Evolutionary conservation across 2,329 filamentous ascomycete genomes (phyloP).

Genomic region (Pseudovirgaria hyperparasitica): DNA sequence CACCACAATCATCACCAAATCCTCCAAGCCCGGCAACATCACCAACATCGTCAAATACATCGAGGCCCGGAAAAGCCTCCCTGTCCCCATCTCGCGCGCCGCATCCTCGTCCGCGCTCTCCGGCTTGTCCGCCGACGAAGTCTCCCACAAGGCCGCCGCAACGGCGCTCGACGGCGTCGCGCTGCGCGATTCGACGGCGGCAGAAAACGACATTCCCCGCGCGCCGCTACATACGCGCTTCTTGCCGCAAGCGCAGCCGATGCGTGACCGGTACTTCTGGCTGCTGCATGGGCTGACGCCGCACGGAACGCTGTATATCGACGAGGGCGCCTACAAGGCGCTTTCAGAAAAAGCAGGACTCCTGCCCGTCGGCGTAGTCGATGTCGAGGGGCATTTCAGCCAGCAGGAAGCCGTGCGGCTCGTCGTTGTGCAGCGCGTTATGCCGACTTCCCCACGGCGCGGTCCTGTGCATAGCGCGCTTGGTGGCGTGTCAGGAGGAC

Average conservation of each 20-base stretch:
- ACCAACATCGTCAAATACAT: constrained; percentile 72
- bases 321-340: constrained; percentile 74
- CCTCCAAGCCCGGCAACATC: constrained; percentile 88
- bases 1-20: constrained; percentile 88
- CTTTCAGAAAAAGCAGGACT: constrained; percentile 75
- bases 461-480: not conserved
- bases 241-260: constrained; percentile 69
- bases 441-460: constrained; percentile 2
- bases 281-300: constrained; percentile 82
- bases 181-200: constrained; percentile 9
- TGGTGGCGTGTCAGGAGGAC: no score
- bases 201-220: constrained; percentile 14
- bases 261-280: constrained; percentile 94
- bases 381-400: constrained; percentile 75
- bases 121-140: constrained; percentile 11
- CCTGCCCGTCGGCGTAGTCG: constrained; percentile 79
- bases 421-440: constrained; percentile 56
- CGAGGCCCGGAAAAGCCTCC: constrained; percentile 43
- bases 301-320: constrained; percentile 85
- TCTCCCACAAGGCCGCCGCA: constrained; percentile 10
- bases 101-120: constrained; percentile 11
- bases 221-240: constrained; percentile 80
- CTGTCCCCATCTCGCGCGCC: constrained; percentile 11
- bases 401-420: constrained; percentile 88
- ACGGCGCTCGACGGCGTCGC: constrained; percentile 19